phyloP scores from a whole-genome alignment of 208 protist species.

The Tritrichomonas musculus region DNA sequence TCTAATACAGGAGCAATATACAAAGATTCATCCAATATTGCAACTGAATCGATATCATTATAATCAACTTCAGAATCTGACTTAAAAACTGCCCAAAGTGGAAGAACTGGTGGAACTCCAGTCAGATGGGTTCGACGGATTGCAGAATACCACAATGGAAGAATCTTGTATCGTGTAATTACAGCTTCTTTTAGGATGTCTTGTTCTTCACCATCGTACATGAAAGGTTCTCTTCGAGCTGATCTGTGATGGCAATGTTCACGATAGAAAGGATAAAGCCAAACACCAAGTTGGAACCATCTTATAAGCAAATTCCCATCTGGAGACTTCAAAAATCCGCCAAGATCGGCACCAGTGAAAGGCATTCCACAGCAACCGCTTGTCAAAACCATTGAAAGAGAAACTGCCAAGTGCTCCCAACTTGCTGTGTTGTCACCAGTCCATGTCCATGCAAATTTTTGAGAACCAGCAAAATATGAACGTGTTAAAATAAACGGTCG shows the following conservation, averaged over 20 bases:
- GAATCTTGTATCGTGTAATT: constrained; percentile 65
- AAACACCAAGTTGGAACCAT: constrained; percentile 84
- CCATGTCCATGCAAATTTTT: constrained; percentile 90
- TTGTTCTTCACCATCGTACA: constrained; percentile 55
- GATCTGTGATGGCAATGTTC: constrained; percentile 87
- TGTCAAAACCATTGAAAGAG: constrained; percentile 84
- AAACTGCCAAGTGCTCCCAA: constrained; percentile 82
- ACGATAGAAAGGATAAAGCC: constrained; percentile 91
- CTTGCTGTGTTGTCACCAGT: constrained; percentile 90
- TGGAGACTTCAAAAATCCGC: constrained; percentile 90
- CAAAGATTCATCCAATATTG: constrained; percentile 68
- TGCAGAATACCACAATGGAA: constrained; percentile 89
- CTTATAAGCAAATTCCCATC: constrained; percentile 84
- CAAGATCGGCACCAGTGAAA: constrained; percentile 87
- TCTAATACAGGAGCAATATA: constrained; percentile 74
- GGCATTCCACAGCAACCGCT: constrained; percentile 80
- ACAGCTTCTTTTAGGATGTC: constrained; percentile 50
- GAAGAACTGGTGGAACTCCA: constrained; percentile 72
- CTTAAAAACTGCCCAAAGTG: constrained; percentile 84
- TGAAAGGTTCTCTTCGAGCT: constrained; percentile 90
- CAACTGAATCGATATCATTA: constrained; percentile 59
- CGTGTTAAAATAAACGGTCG: constrained; percentile 93
- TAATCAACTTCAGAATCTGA: constrained; percentile 55
- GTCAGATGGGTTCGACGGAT: constrained; percentile 69
- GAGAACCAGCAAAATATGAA: constrained; percentile 90